Base-by-base conservation (phyloP, 768 basidiomycete genomes). In the Lentinula guzmanii region DNA sequence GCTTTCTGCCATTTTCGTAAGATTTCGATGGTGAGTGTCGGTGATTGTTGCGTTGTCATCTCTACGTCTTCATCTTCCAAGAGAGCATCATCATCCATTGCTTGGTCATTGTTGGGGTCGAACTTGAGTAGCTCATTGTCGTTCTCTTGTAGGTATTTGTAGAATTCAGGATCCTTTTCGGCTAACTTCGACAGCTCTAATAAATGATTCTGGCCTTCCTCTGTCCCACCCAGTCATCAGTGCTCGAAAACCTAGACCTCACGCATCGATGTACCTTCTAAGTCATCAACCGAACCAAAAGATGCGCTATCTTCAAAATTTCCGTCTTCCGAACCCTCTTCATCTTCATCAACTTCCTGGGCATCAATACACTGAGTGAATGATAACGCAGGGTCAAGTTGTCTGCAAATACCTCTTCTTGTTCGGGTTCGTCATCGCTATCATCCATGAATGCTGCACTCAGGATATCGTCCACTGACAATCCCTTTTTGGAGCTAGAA, bases 131-230 rank as follows among this genome's bases (percentile, higher is more conserved):
- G 77, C 60, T 94, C 95, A 62, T 80, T 78, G 74, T 99, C 97
- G 69, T 99, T 95, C 74, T 98, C 93, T 76, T 95, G 89, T 2
- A 99, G 80, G 71, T 95, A 99, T 75, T 95, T 93, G 87, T 86
- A 99, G 76, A 98, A 99, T 70, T 97, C 96, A n/a, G 96, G 96
- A 72, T 99, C 96, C 71, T 93, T 94, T 74, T 96, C 90, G 1
- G 92, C 92, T 39, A 99, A 83, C 69, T 91, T 87, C 42, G 91
- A 87, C 13, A 99, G 82, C 60, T 96, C 91, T 50, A 86, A 73
- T 62, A 93, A 76, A 77, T 98, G 96, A 4, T 79, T 74, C 57
- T 79, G 77, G 24, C 89, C 92, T 60, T 91, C 89, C 58, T 89
- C 90, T 87, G 70, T 46, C 24, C 24, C 51, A 62, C 43, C 35